Evolutionary conservation across 192 early-diverging fungal genomes (phyloP), one percentile per base, ranked within the genome.

Genomic region (Linnemannia schmuckeri): DNA sequence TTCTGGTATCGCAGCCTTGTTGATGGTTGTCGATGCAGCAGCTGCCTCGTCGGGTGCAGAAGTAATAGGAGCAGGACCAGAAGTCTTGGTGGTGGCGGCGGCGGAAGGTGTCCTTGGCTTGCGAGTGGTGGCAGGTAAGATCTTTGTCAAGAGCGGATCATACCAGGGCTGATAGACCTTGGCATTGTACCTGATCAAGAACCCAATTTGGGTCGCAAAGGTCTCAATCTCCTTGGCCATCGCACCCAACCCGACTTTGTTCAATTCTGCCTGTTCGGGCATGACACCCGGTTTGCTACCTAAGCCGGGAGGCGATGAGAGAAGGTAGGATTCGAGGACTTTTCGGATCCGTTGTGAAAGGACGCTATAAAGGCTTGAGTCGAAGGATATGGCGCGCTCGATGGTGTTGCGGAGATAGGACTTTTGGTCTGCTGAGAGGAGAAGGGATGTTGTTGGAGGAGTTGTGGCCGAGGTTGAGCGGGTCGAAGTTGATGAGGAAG

Each of bases 161-260:
- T 95, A 95, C 83, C 91, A 91, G 35, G 79, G 55, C 6, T 85
- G 85, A 77, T 93, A 91, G 5, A 95, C 94, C 77, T 90, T 82
- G 30, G 90, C 91, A 87, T 94, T 94, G 70, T 94, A 93, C 74
- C 89, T 89, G 24, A 83, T 88, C 80, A 94, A 75, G 61, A 82
- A 79, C 41, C 85, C 84, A 61, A 94, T 74, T 74, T 82, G 80
- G 18, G 54, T 37, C 55, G 87, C 87, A 40, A 94, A 80, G 17
- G 69, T 78, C 68, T 93, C 90, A 55, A 95, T 82, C 74, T 93
- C 92, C 6, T 41, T 82, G 49, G 78, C 80, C 9, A 95, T 82
- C 4, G 83, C 12, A 38, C 90, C 91, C 66, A 95, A 42, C 7
- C 94, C 94, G 46, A 88, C 75, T 75, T 89, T 91, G 37, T 73